Percentiles rank a stretch among this genome's conserved stretches.
phyloP scores from a whole-genome alignment of 2,329 filamentous ascomycete genomes.

The Fusarium foetens region DNA sequence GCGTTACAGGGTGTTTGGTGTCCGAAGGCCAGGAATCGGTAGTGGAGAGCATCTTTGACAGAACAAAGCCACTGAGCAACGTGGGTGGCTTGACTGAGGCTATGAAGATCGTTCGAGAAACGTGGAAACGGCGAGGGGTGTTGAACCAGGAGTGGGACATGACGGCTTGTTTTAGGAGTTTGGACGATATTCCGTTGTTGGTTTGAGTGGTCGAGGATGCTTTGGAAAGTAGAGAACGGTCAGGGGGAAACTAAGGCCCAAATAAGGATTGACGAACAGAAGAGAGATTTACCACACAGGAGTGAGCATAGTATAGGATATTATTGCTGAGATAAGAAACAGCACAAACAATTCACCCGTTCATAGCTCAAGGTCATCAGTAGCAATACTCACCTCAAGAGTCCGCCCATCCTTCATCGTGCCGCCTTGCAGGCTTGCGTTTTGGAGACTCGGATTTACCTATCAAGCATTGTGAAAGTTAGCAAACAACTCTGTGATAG shows the following conservation, averaged over 20 bases:
- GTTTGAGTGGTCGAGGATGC: neutral
- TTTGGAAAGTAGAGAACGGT: neutral
- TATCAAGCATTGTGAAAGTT: neutral
- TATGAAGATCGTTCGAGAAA: neutral
- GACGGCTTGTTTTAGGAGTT: constrained; percentile 50
- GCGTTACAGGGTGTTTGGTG: constrained; percentile 10
- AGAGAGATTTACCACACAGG: no score
- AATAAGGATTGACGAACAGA: rapidly evolving
- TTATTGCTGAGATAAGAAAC: no score
- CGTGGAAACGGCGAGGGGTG: neutral
- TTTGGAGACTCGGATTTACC: neutral
- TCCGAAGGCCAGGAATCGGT: neutral
- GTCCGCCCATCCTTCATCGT: rapidly evolving
- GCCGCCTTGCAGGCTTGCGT: neutral
- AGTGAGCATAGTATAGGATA: rapidly evolving
- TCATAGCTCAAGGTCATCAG: neutral
- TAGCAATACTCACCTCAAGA: no score
- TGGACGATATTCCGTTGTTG: neutral
- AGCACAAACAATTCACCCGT: rapidly evolving
- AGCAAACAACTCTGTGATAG: neutral
- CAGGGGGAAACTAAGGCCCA: rapidly evolving
- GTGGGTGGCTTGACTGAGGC: constrained; percentile 7
- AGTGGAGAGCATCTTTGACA: neutral
- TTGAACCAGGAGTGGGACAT: constrained; percentile 15
- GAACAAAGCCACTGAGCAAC: neutral